Evolutionary conservation across 2,329 filamentous ascomycete genomes (phyloP).

Genomic region (Colletotrichum musae): DNA sequence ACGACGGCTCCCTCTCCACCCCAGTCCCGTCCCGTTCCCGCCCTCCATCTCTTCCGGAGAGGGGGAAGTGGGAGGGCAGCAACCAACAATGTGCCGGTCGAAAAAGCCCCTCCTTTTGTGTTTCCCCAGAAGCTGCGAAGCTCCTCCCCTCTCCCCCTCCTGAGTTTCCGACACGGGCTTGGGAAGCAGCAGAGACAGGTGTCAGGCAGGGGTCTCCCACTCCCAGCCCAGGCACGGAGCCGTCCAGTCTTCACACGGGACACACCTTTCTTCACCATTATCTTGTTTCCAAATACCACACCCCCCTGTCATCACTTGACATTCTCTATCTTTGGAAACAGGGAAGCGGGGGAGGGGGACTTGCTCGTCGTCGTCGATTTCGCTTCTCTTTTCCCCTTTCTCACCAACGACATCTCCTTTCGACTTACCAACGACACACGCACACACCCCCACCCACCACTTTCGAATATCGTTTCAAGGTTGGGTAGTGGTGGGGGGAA

Average conservation of each 20-base stretch:
- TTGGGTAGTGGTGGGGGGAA: too few species aligned
- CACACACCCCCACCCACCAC: neutral
- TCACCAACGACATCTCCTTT: neutral
- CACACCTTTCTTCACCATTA: neutral
- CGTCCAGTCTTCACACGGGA: neutral
- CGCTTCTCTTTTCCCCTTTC: neutral
- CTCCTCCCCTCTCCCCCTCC: neutral
- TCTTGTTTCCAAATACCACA: neutral
- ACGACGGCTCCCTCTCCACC: neutral
- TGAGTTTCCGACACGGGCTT: conserved; percentile 12
- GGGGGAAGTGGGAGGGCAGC: neutral
- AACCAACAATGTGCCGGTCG: conserved; percentile 11
- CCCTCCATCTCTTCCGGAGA: conserved; percentile 1
- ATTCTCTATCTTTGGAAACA: neutral
- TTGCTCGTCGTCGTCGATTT: too few species aligned
- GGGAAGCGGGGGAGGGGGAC: neutral
- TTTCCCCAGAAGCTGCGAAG: neutral
- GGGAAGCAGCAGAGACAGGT: neutral
- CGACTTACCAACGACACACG: neutral
- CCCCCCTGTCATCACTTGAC: neutral
- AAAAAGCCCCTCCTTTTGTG: conserved; percentile 13
- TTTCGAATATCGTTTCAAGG: too few species aligned
- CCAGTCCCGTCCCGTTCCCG: conserved; percentile 20
- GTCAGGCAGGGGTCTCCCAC: neutral
- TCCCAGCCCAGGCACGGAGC: too few species aligned